Conservation (phyloP, 2,329 filamentous ascomycete species). For the Talaromyces sp. region DNA sequence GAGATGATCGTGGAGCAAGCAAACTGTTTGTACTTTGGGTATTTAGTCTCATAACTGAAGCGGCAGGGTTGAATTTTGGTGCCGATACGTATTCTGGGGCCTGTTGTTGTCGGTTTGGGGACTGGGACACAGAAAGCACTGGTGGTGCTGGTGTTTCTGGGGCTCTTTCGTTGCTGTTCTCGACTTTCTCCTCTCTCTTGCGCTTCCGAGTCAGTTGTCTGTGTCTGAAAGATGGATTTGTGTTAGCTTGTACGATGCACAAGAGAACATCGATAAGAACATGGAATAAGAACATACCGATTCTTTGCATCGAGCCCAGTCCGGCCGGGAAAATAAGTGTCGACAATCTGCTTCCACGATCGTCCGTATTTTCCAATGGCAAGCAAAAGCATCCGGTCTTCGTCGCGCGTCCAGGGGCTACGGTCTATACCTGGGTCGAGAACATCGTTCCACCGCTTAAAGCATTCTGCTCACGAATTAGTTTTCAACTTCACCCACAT, state of each 20-base stretch:
- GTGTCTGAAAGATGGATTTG: not conserved
- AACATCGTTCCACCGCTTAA: conserved; percentile 15
- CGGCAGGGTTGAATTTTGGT: not conserved
- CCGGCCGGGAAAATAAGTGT: conserved; percentile 12
- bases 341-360: conserved; percentile 14
- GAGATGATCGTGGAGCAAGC: not conserved
- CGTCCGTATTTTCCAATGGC: conserved; percentile 10
- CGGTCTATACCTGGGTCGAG: conserved; percentile 12
- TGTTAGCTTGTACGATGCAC: not conserved
- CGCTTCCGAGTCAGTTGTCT: conserved; percentile 11
- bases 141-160: not conserved
- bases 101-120: not conserved
- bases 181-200: conserved; percentile 7
- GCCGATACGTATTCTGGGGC: not conserved
- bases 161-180: not conserved
- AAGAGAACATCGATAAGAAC: too few species aligned
- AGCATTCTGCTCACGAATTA: conserved; percentile 7
- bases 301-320: conserved; percentile 13
- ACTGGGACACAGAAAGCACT: not conserved
- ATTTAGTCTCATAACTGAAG: not conserved
- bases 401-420: conserved; percentile 13
- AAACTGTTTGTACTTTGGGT: not conserved
- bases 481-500: not conserved
- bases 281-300: not conserved
- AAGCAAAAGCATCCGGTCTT: conserved; percentile 9